phyloP scores from a whole-genome alignment of 169 alveolate genomes.

The Plasmodium fragile region DNA sequence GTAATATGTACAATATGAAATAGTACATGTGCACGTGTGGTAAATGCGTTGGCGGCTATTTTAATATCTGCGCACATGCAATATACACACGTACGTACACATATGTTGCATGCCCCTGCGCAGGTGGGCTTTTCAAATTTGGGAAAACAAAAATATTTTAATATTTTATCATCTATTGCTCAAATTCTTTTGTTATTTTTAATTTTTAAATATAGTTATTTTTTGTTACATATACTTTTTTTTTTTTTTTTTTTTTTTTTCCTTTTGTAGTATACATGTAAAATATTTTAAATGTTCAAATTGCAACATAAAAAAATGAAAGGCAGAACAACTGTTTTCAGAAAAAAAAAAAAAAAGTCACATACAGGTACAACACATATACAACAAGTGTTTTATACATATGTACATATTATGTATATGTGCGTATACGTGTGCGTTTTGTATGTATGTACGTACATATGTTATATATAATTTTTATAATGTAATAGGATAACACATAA shows the following conservation, averaged over 20 bases:
- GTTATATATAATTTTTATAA: conserved; percentile 33
- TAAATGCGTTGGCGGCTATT: conserved; percentile 5
- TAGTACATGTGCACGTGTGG: background rate
- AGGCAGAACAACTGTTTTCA: conserved; percentile 19
- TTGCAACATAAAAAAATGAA: conserved; percentile 53
- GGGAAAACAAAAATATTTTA: conserved; percentile 21
- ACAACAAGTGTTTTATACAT: background rate
- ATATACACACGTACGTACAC: background rate
- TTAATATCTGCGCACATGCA: background rate
- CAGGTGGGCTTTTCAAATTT: background rate
- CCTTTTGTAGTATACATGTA: conserved; percentile 21
- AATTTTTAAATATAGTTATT: conserved; percentile 48
- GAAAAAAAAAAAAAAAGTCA: conserved; percentile 10
- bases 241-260: conserved; percentile 24
- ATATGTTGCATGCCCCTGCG: background rate
- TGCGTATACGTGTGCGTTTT: conserved; percentile 1
- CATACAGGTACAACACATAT: background rate
- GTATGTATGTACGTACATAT: background rate
- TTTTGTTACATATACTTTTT: conserved; percentile 11
- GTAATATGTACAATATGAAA: background rate
- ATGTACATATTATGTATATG: background rate
- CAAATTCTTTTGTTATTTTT: conserved; percentile 61
- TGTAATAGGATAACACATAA: conserved; percentile 18
- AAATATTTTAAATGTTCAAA: conserved; percentile 61
- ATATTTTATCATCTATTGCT: conserved; percentile 18